Base-by-base conservation (phyloP, 2,329 filamentous ascomycete genomes). In the Grosmannia huntii region DNA sequence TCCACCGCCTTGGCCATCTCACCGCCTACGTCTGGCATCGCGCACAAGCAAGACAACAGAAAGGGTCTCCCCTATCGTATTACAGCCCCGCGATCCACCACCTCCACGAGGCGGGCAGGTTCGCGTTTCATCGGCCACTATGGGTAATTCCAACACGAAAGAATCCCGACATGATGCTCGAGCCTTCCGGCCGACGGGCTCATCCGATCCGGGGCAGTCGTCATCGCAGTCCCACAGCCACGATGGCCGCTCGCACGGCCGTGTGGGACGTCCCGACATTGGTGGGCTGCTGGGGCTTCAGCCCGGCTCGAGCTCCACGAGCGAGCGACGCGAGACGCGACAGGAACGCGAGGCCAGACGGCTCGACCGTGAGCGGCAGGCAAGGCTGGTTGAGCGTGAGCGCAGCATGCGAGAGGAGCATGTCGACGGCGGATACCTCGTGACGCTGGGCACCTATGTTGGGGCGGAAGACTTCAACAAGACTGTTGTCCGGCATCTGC, bases 391-490 rank as follows among this genome's bases (percentile, higher is more conserved):
- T 69, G 94, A 99, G 70, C 83, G 94, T 53, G 91, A 96, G 70
- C 81, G 87, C 63, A 99, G 94, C 68, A 84, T 97, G 74, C 84
- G 79, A 62, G 91, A 96, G 66, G 94, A 99, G 69, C 84, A 91
- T 69, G 87, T 97, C 3, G 94, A 99, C 71, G 94, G 94, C 23
- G 94, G 94, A 25, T 99, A 86, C 73, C 75, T 99, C 53, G 94
- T 99, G 36, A 99, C 94, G 0, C 82, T 96, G 68, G 94, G 94
- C 41, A 89, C 91, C 55, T 99, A 99, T 68, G 92, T 89, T 25
- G 91, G 92, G 0, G 76, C 84, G 0, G 94, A 99, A 72, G 94
- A 99, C 72, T 99, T 92, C 69, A 95, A 83, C 76, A 97, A 97
- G 71, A 75, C 81, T 21, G 76, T 89, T 53, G 92, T 97, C 58